Conservation (phyloP, 305 asterid species). For the Lippia alba region DNA sequence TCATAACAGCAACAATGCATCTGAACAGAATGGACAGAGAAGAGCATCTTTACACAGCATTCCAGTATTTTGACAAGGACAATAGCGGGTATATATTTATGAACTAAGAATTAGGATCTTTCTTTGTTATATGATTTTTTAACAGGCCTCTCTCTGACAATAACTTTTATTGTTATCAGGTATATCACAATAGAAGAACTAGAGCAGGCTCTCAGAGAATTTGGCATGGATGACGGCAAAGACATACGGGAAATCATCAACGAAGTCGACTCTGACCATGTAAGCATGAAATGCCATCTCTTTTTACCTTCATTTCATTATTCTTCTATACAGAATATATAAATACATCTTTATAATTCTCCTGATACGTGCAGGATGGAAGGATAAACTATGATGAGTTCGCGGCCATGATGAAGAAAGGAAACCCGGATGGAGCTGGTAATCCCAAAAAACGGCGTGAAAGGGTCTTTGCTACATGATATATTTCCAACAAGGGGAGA, state of each 20-base stretch:
- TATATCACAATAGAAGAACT: constrained; percentile 86
- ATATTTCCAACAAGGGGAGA: constrained; percentile 29
- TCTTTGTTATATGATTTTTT: background rate
- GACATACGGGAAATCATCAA: constrained; percentile 81
- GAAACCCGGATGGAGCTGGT: constrained; percentile 66
- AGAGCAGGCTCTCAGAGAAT: constrained; percentile 86
- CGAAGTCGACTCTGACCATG: constrained; percentile 75
- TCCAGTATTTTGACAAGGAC: constrained; percentile 94
- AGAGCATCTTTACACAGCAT: constrained; percentile 94
- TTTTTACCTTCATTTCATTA: too few species aligned
- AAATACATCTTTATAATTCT: too few species aligned
- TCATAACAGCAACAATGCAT: constrained; percentile 98
- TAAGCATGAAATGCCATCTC: constrained; percentile 39
- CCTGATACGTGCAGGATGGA: constrained; percentile 51
- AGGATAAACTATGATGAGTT: constrained; percentile 62
- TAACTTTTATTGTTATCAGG: constrained; percentile 37
- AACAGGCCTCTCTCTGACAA: background rate
- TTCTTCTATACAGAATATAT: too few species aligned
- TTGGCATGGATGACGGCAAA: constrained; percentile 82
- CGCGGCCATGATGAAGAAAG: constrained; percentile 75
- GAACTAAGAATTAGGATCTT: background rate
- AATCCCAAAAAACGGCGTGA: constrained; percentile 70
- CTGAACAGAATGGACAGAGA: constrained; percentile 92
- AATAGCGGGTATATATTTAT: constrained; percentile 73
- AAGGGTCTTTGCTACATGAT: constrained; percentile 46